These are phyloP conservation scores for Colletotrichum sp. DNA, from an alignment of 2,329 filamentous ascomycete species.

Conservation along the genomic window DNA sequence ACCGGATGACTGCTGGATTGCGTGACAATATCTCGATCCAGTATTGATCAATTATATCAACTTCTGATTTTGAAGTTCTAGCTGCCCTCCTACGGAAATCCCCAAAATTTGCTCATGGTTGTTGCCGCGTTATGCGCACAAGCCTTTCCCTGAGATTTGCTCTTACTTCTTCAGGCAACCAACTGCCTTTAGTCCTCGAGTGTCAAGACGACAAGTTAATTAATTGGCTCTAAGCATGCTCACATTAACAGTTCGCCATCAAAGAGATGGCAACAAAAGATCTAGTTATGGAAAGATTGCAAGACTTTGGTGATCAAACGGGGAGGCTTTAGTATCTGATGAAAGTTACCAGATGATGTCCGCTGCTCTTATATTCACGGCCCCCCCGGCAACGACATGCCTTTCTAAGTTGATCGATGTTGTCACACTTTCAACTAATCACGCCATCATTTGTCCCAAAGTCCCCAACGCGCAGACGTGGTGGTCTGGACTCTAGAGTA, in stretches of 20 bases:
- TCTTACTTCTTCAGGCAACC: background rate
- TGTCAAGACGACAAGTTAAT: accelerated
- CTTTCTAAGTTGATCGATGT: background rate
- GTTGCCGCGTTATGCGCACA: background rate
- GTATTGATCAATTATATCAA: background rate
- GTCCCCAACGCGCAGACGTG: background rate
- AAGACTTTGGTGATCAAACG: background rate
- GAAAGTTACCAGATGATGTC: background rate
- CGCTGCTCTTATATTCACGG: background rate
- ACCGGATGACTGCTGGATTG: background rate
- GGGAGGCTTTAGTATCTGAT: background rate
- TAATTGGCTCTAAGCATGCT: background rate
- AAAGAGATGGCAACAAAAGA: background rate
- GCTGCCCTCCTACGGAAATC: background rate
- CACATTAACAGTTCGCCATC: background rate
- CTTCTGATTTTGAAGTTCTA: background rate
- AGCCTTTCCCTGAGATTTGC: background rate
- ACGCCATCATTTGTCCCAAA: background rate
- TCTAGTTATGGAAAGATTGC: accelerated
- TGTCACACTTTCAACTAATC: background rate
- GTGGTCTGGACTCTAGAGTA: background rate
- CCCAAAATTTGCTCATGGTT: background rate
- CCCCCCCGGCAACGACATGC: accelerated
- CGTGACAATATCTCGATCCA: background rate
- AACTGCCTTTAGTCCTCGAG: background rate